Evolutionary conservation across 2,329 filamentous ascomycete species (phyloP).

Genomic region (Metarhizium sp.): DNA sequence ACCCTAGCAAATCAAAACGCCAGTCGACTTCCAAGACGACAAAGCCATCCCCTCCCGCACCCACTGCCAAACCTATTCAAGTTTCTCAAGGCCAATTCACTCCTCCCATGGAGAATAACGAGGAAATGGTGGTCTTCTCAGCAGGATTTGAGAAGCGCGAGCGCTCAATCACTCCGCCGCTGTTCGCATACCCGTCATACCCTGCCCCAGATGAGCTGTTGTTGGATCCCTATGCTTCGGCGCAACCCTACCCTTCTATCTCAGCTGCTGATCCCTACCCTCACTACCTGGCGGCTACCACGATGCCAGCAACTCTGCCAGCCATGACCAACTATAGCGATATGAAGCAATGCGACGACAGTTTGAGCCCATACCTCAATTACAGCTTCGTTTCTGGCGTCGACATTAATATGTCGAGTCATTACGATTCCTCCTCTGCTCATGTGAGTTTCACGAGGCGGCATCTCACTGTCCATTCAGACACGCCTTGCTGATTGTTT

Average conservation of each 20-base stretch:
- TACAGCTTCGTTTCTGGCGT: constrained; percentile 57
- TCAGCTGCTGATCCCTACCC: constrained; percentile 42
- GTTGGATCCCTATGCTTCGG: constrained; percentile 48
- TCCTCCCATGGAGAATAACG: constrained; percentile 49
- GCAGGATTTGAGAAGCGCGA: constrained; percentile 52
- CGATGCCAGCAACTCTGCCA: constrained; percentile 50
- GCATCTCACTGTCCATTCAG: constrained; percentile 28
- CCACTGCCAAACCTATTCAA: constrained; percentile 27
- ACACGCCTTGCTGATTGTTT: constrained; percentile 38
- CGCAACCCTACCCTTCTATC: constrained; percentile 42
- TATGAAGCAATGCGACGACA: constrained; percentile 42
- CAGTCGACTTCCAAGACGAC: constrained; percentile 14
- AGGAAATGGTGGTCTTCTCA: constrained; percentile 60
- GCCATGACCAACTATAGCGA: constrained; percentile 57
- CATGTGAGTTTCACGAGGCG: constrained; percentile 57
- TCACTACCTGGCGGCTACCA: constrained; percentile 43
- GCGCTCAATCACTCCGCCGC: constrained; percentile 61
- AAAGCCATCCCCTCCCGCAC: constrained; percentile 17
- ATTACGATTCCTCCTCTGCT: constrained; percentile 60
- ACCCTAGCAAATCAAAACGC: constrained; percentile 31
- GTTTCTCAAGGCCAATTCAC: constrained; percentile 47
- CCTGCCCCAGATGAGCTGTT: constrained; percentile 56
- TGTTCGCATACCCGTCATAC: constrained; percentile 59
- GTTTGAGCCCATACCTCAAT: constrained; percentile 56
- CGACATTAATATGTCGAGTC: constrained; percentile 49